Percentiles rank a stretch among this genome's conserved stretches.
These are phyloP conservation scores for Penicillium dipodomyicola DNA, from an alignment of 495 filamentous ascomycete species.

Conservation along the genomic window DNA sequence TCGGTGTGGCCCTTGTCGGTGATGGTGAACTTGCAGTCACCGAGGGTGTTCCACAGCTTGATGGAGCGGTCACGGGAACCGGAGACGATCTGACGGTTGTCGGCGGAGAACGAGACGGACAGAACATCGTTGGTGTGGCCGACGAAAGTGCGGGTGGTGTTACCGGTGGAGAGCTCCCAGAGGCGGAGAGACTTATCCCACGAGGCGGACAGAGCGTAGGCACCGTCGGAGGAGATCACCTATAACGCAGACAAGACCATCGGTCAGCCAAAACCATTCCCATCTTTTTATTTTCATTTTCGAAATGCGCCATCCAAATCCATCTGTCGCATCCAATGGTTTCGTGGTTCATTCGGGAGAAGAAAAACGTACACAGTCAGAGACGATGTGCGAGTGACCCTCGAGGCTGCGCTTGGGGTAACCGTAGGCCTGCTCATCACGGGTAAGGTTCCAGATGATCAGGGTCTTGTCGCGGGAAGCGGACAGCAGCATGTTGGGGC, in stretches of 20 bases:
- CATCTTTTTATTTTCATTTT: constrained; percentile 10
- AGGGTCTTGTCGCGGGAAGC: constrained; percentile 95
- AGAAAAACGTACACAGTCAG: constrained; percentile 85
- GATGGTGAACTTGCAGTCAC: constrained; percentile 99
- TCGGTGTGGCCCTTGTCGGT: constrained; percentile 99
- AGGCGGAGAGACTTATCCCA: constrained; percentile 99
- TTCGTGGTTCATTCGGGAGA: constrained; percentile 17
- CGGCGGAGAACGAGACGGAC: constrained; percentile 99
- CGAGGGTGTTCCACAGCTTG: constrained; percentile 99
- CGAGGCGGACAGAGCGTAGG: constrained; percentile 96
- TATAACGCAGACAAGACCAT: constrained; percentile 42
- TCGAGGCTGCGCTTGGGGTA: constrained; percentile 98
- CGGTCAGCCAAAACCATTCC: constrained; percentile 38
- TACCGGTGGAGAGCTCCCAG: constrained; percentile 96
- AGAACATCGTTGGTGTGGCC: constrained; percentile 99
- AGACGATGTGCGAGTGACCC: constrained; percentile 99
- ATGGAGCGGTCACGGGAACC: constrained; percentile 96
- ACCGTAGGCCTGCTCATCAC: constrained; percentile 94
- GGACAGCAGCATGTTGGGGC: constrained; percentile 99
- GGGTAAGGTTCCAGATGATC: constrained; percentile 99
- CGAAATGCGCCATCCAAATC: constrained; percentile 13
- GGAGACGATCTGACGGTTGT: constrained; percentile 99
- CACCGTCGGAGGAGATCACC: constrained; percentile 99
- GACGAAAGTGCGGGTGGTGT: constrained; percentile 95
- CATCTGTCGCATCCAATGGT: constrained; percentile 19